Evolutionary conservation across 2,329 filamentous ascomycete species (phyloP).

Genomic region (Microdochium nivale): DNA sequence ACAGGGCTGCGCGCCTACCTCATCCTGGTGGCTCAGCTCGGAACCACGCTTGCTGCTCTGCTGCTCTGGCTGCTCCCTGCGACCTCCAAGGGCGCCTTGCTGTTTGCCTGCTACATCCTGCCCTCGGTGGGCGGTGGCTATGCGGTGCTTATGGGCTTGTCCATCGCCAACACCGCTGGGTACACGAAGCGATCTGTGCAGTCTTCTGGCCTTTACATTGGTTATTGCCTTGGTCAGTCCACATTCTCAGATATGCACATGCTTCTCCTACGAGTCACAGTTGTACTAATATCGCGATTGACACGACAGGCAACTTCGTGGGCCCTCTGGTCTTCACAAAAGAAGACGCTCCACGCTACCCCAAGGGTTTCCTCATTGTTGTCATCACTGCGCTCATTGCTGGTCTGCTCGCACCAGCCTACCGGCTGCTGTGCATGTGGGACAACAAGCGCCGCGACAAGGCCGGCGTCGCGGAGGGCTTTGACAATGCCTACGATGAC

Average conservation of each 20-base stretch:
- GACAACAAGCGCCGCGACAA: constrained; percentile 48
- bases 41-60: constrained; percentile 29
- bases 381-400: constrained; percentile 46
- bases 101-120: constrained; percentile 27
- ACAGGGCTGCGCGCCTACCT: constrained; percentile 25
- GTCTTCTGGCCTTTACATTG: constrained; percentile 54
- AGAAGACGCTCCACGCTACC: constrained; percentile 46
- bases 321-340: constrained; percentile 57
- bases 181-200: constrained; percentile 59
- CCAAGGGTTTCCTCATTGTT: constrained; percentile 48
- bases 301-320: constrained; percentile 52
- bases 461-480: constrained; percentile 33
- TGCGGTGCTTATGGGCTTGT: constrained; percentile 53
- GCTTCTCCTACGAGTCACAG: too few relatives aligned
- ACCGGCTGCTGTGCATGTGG: constrained; percentile 40
- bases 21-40: constrained; percentile 27
- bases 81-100: constrained; percentile 33
- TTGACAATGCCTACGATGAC: constrained; percentile 43
- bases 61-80: constrained; percentile 34
- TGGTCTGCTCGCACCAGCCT: constrained; percentile 39
- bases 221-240: constrained; percentile 40
- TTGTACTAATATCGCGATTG: background rate
- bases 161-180: constrained; percentile 54
- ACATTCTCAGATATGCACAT: too few relatives aligned
- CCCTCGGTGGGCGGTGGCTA: constrained; percentile 42